Evolutionary conservation across 2,329 filamentous ascomycete genomes (phyloP).

Genomic region (Dryadomyces quercus-mongolicae): DNA sequence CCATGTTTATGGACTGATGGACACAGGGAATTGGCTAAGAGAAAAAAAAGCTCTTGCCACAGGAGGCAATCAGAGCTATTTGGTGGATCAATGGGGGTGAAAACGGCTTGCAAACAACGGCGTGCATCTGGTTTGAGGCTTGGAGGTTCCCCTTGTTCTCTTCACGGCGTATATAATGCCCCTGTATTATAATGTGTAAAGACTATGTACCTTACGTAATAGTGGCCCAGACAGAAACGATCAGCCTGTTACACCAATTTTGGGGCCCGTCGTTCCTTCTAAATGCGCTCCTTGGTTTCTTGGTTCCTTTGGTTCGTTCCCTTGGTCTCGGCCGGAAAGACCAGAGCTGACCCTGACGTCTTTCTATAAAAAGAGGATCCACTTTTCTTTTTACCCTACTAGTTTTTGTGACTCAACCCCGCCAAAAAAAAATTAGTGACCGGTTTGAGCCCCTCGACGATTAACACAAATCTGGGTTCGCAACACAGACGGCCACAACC

Average conservation of each 20-base stretch:
- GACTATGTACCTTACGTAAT: not conserved
- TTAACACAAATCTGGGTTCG: not conserved
- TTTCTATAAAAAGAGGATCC: not conserved
- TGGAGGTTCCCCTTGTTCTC: not conserved
- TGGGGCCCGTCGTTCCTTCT: too few relatives aligned
- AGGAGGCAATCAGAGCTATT: too few relatives aligned
- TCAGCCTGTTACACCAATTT: too few relatives aligned
- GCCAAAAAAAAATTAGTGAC: conserved; percentile 1
- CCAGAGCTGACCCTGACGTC: too few relatives aligned
- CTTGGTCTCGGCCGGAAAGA: too few relatives aligned
- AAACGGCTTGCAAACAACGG: too few relatives aligned
- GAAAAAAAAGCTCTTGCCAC: not conserved
- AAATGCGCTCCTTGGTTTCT: too few relatives aligned
- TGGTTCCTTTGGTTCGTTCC: too few relatives aligned
- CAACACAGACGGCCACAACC: not conserved
- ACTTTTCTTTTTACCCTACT: not conserved
- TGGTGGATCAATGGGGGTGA: too few relatives aligned
- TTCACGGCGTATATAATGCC: not conserved
- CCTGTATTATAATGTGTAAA: conserved; percentile 1
- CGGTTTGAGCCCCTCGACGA: conserved; percentile 1
- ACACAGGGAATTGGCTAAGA: not conserved
- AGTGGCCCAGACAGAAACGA: too few relatives aligned
- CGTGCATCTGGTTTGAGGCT: not conserved
- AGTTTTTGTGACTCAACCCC: conserved; percentile 4
- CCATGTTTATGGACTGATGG: conserved; percentile 39